Base-by-base conservation (phyloP, 768 basidiomycete species). In the Sporobolomyces roseus region DNA sequence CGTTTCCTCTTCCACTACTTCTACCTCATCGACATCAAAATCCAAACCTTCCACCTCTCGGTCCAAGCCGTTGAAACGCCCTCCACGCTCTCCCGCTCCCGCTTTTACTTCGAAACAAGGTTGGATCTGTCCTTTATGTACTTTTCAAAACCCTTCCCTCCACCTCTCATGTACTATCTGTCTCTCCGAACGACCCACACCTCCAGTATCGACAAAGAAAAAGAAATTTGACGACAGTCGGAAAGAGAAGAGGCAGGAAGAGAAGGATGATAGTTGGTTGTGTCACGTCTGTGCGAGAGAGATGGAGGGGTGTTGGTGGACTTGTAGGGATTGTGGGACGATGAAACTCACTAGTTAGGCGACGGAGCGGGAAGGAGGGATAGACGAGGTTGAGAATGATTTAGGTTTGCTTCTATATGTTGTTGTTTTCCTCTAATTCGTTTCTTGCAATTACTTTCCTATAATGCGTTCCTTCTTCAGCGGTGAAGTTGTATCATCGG, bases 121-220 rank as follows among this genome's bases (percentile, higher is more conserved):
- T 25, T 76, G 75, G 75, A 17, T 51, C 27, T 76, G 75, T 63
- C n/a, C 50, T 0, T 41, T 58, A 38, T 76, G 75, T 64, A 76
- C 75, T 36, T 76, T 45, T 67, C 16, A 2, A 19, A 75, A 75
- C 63, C 21, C 27, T 17, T 67, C 66, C 0, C 29, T 66, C 38
- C 43, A 63, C 19, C 66, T 73, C n/a, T 30, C 41, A 1, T 76
- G 75, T 63, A 64, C 71, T 21, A 35, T 74, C 3, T 74, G 75
- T 68, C 41, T 36, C 49, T 16, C 68, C 27, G 61, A 41, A n/a
- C 70, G 70, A 0, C 68, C 68, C 27, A 23, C 33, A n/a, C 33
- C 19, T 4, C 10, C 12, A n/a, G n/a, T n/a, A n/a, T n/a, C n/a
- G n/a, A n/a, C n/a, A n/a, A n/a, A n/a, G n/a, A n/a, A n/a, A n/a